phyloP scores from a whole-genome alignment of 2,329 filamentous ascomycete species.

The Dactylonectria estremocensis region DNA sequence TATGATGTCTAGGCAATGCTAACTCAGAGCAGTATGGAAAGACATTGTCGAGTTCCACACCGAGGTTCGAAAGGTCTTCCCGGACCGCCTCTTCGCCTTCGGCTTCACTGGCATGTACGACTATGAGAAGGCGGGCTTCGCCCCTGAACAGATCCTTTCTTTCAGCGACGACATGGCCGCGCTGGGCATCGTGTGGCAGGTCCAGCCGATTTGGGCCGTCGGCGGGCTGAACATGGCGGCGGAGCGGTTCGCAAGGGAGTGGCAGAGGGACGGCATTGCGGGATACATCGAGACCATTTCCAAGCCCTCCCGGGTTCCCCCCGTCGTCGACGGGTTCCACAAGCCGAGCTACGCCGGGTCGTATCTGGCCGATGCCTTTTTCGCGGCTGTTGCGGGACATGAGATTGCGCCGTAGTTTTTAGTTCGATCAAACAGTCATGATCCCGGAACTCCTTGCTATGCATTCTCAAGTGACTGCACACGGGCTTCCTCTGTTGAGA shows the following conservation, averaged over 20 bases:
- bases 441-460: background rate
- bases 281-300: slow-evolving; percentile 48
- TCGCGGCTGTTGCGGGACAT: slow-evolving; percentile 50
- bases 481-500: too few species aligned
- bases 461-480: background rate
- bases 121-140: slow-evolving; percentile 53
- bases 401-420: slow-evolving; percentile 16
- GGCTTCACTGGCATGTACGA: slow-evolving; percentile 57
- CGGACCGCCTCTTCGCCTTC: slow-evolving; percentile 56
- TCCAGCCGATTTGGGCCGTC: slow-evolving; percentile 57
- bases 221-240: slow-evolving; percentile 52
- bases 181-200: slow-evolving; percentile 58
- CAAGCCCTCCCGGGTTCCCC: slow-evolving; percentile 38
- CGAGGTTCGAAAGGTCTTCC: slow-evolving; percentile 52
- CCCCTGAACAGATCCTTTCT: slow-evolving; percentile 47
- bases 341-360: slow-evolving; percentile 54
- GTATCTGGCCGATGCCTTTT: slow-evolving; percentile 56
- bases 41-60: slow-evolving; percentile 56
- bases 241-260: slow-evolving; percentile 53
- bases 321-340: slow-evolving; percentile 52
- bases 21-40: slow-evolving; percentile 45
- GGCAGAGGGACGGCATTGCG: slow-evolving; percentile 55
- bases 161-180: slow-evolving; percentile 54
- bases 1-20: background rate
- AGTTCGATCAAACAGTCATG: background rate